Evolutionary conservation across 257 asterid species (phyloP).

Genomic region (Solanum pimpinellifolium): DNA sequence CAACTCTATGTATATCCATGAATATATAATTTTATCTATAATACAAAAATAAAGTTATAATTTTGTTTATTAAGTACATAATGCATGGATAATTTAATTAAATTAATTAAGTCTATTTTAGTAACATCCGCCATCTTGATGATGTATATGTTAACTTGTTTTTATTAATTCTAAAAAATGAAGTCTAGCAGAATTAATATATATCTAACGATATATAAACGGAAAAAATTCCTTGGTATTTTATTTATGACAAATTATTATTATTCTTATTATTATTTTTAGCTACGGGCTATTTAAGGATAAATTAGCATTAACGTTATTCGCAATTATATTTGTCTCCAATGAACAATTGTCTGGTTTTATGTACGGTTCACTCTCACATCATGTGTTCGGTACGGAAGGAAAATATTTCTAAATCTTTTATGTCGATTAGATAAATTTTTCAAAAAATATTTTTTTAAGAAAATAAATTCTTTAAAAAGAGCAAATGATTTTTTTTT

Average conservation of each 20-base stretch:
- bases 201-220: no score
- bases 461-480: no score
- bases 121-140: not conserved
- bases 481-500: no score
- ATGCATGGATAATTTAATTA: not conserved
- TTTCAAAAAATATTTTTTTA: no score
- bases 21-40: not conserved
- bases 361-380: no score
- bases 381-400: no score
- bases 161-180: not conserved
- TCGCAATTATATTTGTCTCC: not conserved
- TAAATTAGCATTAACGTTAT: not conserved
- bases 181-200: not conserved
- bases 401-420: no score
- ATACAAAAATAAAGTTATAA: not conserved
- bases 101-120: not conserved
- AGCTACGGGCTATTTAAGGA: no score
- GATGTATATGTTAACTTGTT: not conserved
- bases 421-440: no score
- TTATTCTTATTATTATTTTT: no score
- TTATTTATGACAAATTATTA: not conserved
- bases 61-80: not conserved
- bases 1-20: not conserved
- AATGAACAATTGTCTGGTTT: no score
- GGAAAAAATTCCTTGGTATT: not conserved